Conservation (phyloP, 1,284 basidiomycete genomes). For the Microbotryum scabiosae region DNA sequence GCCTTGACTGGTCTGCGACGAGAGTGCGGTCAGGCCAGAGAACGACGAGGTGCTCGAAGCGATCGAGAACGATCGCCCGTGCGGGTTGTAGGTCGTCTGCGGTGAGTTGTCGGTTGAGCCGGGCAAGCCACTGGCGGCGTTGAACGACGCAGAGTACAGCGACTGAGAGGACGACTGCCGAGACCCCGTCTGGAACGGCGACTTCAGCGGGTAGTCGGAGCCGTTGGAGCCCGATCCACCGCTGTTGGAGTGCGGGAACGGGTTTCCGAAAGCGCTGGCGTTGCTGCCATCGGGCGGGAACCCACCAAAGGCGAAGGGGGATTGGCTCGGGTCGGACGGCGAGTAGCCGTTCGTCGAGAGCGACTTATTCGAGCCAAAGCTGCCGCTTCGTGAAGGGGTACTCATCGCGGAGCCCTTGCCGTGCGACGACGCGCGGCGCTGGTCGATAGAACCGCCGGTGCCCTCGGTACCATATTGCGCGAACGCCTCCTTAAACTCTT, state of each 20-base stretch:
- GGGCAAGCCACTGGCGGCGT: conserved; percentile 4
- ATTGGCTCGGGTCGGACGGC: background rate
- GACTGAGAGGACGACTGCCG: conserved; percentile 4
- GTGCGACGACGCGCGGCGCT: background rate
- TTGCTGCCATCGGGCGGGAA: background rate
- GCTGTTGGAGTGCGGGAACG: background rate
- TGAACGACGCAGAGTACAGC: conserved; percentile 8
- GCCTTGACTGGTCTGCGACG: conserved; percentile 8
- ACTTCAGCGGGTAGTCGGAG: background rate
- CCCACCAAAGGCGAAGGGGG: background rate
- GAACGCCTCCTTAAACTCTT: background rate
- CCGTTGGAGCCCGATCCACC: no score
- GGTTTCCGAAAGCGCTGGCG: conserved; percentile 1
- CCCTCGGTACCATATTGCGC: background rate
- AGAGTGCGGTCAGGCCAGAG: conserved; percentile 30
- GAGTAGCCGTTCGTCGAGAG: conserved; percentile 10
- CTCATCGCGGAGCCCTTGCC: background rate
- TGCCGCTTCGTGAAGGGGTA: background rate
- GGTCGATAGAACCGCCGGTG: background rate
- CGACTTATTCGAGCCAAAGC: background rate
- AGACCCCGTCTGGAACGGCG: background rate
- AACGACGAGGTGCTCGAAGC: conserved; percentile 26
- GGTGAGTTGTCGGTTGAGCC: conserved; percentile 12
- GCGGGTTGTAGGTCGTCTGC: conserved; percentile 4
- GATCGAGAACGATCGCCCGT: conserved; percentile 29